phyloP scores from a whole-genome alignment of 257 asterid species.

The Paraleonurus japonicus region DNA sequence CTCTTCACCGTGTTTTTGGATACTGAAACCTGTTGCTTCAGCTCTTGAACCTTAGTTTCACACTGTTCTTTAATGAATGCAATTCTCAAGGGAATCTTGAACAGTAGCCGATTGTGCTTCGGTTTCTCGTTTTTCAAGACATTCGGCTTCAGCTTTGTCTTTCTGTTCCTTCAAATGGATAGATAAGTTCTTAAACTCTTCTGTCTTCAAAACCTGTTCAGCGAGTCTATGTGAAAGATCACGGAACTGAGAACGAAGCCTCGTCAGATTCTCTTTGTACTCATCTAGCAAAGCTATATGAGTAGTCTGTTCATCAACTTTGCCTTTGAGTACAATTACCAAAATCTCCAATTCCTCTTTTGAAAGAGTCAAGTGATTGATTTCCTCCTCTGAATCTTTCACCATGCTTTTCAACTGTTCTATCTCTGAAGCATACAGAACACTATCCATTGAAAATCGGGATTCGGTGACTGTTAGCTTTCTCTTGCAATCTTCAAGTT shows the following conservation, averaged over 20 bases:
- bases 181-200: conserved; percentile 75
- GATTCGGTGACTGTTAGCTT: conserved; percentile 38
- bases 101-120: conserved; percentile 51
- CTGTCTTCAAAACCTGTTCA: conserved; percentile 65
- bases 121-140: conserved; percentile 58
- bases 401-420: conserved; percentile 39
- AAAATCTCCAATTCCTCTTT: conserved; percentile 68
- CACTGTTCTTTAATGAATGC: conserved; percentile 93
- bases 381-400: conserved; percentile 53
- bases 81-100: conserved; percentile 78
- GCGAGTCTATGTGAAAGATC: conserved; percentile 67
- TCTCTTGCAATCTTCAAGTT: conserved; percentile 48
- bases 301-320: conserved; percentile 51
- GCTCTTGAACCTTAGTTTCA: conserved; percentile 75
- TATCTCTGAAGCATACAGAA: conserved; percentile 37
- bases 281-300: conserved; percentile 36
- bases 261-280: conserved; percentile 42
- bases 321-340: conserved; percentile 47
- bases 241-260: conserved; percentile 41
- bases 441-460: conserved; percentile 35
- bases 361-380: conserved; percentile 35
- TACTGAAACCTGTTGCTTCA: conserved; percentile 75
- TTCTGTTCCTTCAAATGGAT: conserved; percentile 78
- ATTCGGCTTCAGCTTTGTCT: conserved; percentile 85
- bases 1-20: conserved; percentile 93